Evolutionary conservation across 2,329 filamentous ascomycete genomes (phyloP), one percentile per base, ranked within the genome.

Genomic region (Xenoacremonium recifei): DNA sequence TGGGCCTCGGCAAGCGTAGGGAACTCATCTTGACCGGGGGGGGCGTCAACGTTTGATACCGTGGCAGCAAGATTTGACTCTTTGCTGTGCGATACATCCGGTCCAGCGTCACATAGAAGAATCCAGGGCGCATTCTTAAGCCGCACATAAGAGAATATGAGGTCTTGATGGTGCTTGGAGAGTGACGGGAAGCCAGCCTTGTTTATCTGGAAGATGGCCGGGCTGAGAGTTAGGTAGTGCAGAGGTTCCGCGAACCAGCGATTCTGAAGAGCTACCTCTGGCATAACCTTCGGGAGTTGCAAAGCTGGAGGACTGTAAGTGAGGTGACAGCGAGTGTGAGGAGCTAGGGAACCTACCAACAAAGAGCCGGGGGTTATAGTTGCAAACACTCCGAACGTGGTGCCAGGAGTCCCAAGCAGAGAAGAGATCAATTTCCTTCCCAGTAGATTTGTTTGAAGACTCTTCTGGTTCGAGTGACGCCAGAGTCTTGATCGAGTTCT

Each of bases 351-450:
- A 62, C 89, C 72, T 84, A 96, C 92, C 88, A 66, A 96, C 81
- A 58, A 82, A 85, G 27, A 99, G 75, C 62, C 89, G 81, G 42
- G 77, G 69, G 65, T 85, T 85, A 67, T 99, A 97, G 68, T 84
- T 86, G 77, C 90, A 96, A 43, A 89, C 73, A 39, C 84, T 85
- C 39, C 93, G 80, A 57, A 99, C 86, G 17, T 85, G 76, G 63
- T 99, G 85, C 93, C 93, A 99, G 2, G 87, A 85, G 66, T 97
- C 91, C 95, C 95, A 99, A 3, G 84, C 77, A 39, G 84, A 84
- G 64, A 89, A 93, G 1, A 87, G 65, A 57, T 92, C 85, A 46
- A 84, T 70, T 17, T 81, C 75, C 21, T 72, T 69, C 6, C 57
- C 55, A 23, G 64, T 44, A 13, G 51, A 51, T 11, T 65, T 60